phyloP scores from a whole-genome alignment of 2,329 filamentous ascomycete genomes.

The Pseudofabraea citricarpa region DNA sequence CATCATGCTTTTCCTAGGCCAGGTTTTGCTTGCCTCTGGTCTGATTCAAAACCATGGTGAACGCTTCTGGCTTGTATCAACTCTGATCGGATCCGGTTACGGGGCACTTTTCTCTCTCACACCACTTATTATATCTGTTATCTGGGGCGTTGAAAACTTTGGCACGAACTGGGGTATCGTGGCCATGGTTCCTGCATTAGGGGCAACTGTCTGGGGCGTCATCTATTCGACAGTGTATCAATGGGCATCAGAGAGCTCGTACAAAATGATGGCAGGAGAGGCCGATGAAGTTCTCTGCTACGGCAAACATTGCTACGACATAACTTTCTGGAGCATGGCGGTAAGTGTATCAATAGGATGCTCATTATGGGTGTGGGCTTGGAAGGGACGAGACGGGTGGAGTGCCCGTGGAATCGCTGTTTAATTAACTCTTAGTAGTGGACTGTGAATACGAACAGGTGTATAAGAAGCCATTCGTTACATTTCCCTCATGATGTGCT shows the following conservation, averaged over 20 bases:
- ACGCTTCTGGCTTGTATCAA: conserved; percentile 81
- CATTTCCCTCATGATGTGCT: too few relatives aligned
- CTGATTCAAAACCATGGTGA: conserved; percentile 67
- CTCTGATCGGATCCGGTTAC: conserved; percentile 84
- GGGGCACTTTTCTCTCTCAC: conserved; percentile 86
- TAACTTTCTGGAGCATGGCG: conserved; percentile 83
- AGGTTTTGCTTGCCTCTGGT: conserved; percentile 74
- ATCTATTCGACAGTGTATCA: conserved; percentile 84
- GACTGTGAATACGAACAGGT: too few relatives aligned
- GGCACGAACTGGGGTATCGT: conserved; percentile 97
- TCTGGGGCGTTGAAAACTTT: conserved; percentile 98
- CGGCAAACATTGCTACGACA: conserved; percentile 74
- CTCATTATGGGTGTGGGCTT: conserved; percentile 68
- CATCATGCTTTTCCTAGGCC: conserved; percentile 67
- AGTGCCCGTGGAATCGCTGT: conserved; percentile 69
- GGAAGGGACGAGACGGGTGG: conserved; percentile 74
- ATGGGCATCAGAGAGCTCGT: conserved; percentile 46
- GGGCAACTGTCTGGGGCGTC: conserved; percentile 84
- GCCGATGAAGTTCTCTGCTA: conserved; percentile 65
- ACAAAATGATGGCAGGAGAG: conserved; percentile 22
- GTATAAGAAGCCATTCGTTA: too few relatives aligned
- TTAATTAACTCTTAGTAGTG: conserved; percentile 19
- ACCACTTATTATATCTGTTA: conserved; percentile 90
- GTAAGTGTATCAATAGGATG: conserved; percentile 75
- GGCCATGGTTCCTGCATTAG: conserved; percentile 82